Evolutionary conservation across 768 basidiomycete genomes (phyloP), one percentile per base, ranked within the genome.

Genomic region (Nevesoporus exiguus): DNA sequence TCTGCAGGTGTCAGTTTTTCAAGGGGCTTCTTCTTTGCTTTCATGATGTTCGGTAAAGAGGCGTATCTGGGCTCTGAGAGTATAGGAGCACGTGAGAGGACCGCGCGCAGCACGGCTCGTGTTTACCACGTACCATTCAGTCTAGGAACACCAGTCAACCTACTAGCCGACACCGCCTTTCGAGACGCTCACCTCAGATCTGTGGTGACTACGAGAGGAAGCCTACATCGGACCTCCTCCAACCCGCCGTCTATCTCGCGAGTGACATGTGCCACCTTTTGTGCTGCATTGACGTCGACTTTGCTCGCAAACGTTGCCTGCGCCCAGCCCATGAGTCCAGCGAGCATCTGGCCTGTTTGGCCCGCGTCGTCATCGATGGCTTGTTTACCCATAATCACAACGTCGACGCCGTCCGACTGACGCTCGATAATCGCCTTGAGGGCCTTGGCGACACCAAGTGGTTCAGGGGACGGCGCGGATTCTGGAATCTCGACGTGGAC

Each of bases 1-100:
- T 94, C 93, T 22, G 77, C 76, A 1, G 93, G 78, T 15, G 81
- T 82, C 48, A 97, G 64, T 66, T 90, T 93, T 73, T 95, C 86
- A 40, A 98, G 73, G 14, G 89, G 86, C 76, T 99, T 99, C 81
- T 98, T 99, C 80, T 98, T 98, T n/a, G 97, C 97, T 73, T 96
- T 95, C 92, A 96, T 96, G 72, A 96, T 96, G 62, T 93, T 94
- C 4, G 93, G 93, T 55, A 99, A 71, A n/a, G 95, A 93, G 0
- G 97, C 97, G 66, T 97, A 99, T 61, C 96, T 88, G 0, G 96
- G 96, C 71, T 96, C 95, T 93, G 65, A 17, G 45, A 50, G 50
- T 40, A 37, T 47, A 54, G 10, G 13, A 14, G 24, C 39, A n/a
- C 29, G 21, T 47, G 14, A 53, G 31, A 21, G 21, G 34, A 40